Conservation (phyloP, 2,329 filamentous ascomycete species). For the Fusarium sp. region DNA sequence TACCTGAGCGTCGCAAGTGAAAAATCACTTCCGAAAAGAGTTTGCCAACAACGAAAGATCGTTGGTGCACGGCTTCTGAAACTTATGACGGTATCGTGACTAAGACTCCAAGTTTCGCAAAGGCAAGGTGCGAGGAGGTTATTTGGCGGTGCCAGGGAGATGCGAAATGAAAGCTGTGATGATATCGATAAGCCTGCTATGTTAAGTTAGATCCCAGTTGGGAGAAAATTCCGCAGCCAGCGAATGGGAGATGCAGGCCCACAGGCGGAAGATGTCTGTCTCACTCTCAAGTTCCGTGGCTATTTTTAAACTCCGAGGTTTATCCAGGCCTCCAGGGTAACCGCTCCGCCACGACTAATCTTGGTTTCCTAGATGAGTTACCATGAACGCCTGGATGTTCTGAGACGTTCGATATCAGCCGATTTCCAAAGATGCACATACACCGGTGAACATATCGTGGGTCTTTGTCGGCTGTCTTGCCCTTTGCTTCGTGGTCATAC, state of each 20-base stretch:
- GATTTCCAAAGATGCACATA: constrained; percentile 25
- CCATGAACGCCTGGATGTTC: constrained; percentile 14
- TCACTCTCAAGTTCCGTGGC: neutral
- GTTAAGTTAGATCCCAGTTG: constrained; percentile 6
- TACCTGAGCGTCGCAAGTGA: constrained; percentile 16
- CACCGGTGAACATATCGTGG: constrained; percentile 17
- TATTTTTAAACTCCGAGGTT: constrained; percentile 24
- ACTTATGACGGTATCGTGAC: neutral
- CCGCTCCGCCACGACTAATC: neutral
- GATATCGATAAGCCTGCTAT: constrained; percentile 24
- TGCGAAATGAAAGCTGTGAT: constrained; percentile 35
- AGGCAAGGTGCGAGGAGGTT: constrained; percentile 4
- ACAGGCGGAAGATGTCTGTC: neutral
- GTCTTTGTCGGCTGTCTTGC: constrained; percentile 23
- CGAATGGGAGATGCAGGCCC: constrained; percentile 13
- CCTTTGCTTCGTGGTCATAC: constrained; percentile 4
- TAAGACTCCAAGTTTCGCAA: neutral
- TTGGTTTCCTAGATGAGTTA: neutral
- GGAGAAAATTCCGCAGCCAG: constrained; percentile 13
- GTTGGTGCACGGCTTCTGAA: neutral
- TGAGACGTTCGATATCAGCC: constrained; percentile 39
- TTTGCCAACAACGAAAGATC: neutral
- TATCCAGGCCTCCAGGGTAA: constrained; percentile 21
- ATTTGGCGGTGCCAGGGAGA: constrained; percentile 7
- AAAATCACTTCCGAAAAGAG: neutral